Base-by-base conservation (phyloP, 2,329 filamentous ascomycete species). In the Ascochyta rabiei region DNA sequence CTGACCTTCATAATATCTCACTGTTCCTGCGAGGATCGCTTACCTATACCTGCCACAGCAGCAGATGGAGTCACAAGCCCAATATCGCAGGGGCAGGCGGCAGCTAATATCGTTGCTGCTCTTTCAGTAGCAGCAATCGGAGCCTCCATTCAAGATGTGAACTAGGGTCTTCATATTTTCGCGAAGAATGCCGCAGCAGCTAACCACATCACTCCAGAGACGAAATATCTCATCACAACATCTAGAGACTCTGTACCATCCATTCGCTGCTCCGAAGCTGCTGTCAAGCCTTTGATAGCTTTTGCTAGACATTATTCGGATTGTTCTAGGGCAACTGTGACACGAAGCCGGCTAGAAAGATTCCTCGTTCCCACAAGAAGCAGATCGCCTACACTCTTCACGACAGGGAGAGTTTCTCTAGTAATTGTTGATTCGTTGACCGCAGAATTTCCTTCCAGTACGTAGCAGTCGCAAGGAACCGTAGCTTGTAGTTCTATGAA, bases 31-130 rank as follows among this genome's bases (percentile, higher is more conserved):
- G n/a, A n/a, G n/a, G 19, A 26, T 21, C 6, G 37, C 48, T 31
- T 26, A 39, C 57, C 57, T 4, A 61, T 38, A 9, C 55, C 59
- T 18, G 59, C 56, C 59, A 64, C 59, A 9, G 54, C 49, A 23
- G 59, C 59, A 16, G 53, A 57, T 12, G 59, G 56, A 0, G 53
- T 58, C 9, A 59, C 56, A 24, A 64, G 30, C 2, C 59, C 61
- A 24, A 64, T 41, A 3, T 51, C 61, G 40, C 61, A 64, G 23
- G 59, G 56, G 45, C 59, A 62, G 15, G 59, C 57, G 10, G 59
- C 58, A 13, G 53, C 56, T 13, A 63, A 34, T 19, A 61, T 35
- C 1, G 58, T 61, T 15, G 44, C 51, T 6, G 48, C 35, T 42
- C 48, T 50, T 35, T 53, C 33, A 10, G 43, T 50, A 15, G 53